phyloP scores from a whole-genome alignment of 2,329 filamentous ascomycete species.

The Leptographium flavum region DNA sequence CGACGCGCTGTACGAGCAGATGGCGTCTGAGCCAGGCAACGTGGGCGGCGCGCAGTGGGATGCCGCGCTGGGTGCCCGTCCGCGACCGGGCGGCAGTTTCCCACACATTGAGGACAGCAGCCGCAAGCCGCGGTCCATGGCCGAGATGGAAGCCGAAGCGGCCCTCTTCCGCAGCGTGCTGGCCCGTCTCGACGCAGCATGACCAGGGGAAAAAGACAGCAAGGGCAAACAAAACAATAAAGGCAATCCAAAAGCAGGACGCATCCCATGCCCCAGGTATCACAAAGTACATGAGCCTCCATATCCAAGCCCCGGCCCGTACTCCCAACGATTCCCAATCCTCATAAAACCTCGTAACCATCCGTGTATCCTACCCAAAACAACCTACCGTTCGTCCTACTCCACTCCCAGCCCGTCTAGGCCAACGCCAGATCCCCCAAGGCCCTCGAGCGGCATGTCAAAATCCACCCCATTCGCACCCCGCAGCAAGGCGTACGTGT shows the following conservation, averaged over 20 bases:
- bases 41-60: slow-evolving; percentile 58
- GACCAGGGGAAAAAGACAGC: slow-evolving; percentile 15
- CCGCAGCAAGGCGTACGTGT: slow-evolving; percentile 1
- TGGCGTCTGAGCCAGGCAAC: slow-evolving; percentile 78
- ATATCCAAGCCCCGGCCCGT: too few relatives aligned
- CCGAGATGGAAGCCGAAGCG: slow-evolving; percentile 73
- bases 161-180: slow-evolving; percentile 43
- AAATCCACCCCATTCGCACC: background rate
- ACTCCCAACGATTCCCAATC: too few relatives aligned
- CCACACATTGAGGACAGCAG: slow-evolving; percentile 57
- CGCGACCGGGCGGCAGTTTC: slow-evolving; percentile 39
- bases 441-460: slow-evolving; percentile 13
- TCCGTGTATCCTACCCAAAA: background rate
- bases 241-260: too few relatives aligned
- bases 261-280: too few relatives aligned
- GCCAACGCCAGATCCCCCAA: slow-evolving; percentile 13
- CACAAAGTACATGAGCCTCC: too few relatives aligned
- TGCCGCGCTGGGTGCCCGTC: slow-evolving; percentile 8
- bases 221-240: too few relatives aligned
- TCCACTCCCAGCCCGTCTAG: slow-evolving; percentile 10
- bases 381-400: background rate
- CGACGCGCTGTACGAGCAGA: slow-evolving; percentile 67
- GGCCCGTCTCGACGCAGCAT: slow-evolving; percentile 22
- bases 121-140: slow-evolving; percentile 50
- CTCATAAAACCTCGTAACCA: too few relatives aligned